Evolutionary conservation across 2,329 filamentous ascomycete species (phyloP).

Genomic region (Ilyonectria robusta): DNA sequence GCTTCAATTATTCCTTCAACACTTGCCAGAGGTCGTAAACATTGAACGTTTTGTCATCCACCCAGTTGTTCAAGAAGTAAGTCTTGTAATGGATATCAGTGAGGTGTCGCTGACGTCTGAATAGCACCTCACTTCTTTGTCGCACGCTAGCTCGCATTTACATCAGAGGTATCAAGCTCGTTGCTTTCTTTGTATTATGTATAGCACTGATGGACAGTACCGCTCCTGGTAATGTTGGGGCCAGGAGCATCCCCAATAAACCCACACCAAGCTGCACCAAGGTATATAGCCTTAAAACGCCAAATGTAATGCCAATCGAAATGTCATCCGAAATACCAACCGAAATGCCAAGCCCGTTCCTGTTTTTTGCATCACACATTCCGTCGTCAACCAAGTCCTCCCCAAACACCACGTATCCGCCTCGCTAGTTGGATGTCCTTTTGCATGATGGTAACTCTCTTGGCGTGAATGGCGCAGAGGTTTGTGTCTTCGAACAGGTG

Average conservation of each 20-base stretch:
- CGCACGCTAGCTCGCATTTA: too few relatives aligned
- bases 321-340: conserved; percentile 32
- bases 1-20: background rate
- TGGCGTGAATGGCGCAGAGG: conserved; percentile 96
- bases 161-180: background rate
- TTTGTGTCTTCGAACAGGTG: conserved; percentile 90
- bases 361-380: conserved; percentile 26
- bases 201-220: background rate
- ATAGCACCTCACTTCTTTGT: too few relatives aligned
- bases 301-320: conserved; percentile 11
- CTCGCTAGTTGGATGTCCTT: conserved; percentile 96
- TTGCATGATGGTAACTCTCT: conserved; percentile 96
- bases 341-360: conserved; percentile 33
- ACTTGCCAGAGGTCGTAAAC: background rate
- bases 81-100: too few relatives aligned
- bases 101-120: too few relatives aligned
- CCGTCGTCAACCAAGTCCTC: conserved; percentile 66
- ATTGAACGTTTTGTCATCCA: background rate
- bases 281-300: conserved; percentile 39
- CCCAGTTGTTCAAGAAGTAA: too few relatives aligned
- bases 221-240: background rate
- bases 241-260: conserved; percentile 5
- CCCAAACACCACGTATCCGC: conserved; percentile 84
- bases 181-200: conserved; percentile 16
- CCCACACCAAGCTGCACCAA: conserved; percentile 28